Percentiles rank a stretch among this genome's conserved stretches.
These are phyloP conservation scores for Phytophthora pinifolia DNA, from an alignment of 352 stramenopile genomes.

Conservation along the genomic window DNA sequence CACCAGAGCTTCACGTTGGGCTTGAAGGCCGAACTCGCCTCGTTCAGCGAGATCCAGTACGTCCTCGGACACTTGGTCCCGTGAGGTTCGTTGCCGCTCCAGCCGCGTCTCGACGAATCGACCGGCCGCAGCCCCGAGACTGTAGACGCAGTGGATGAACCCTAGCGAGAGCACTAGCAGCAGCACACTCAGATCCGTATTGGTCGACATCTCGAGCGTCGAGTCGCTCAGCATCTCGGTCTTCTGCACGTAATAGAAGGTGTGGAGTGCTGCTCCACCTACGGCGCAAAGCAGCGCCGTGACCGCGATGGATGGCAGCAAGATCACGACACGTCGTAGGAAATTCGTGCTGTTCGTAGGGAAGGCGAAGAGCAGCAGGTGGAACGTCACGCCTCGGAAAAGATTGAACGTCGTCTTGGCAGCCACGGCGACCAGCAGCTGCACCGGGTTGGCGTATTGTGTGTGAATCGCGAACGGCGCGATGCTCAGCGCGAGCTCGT, in stretches of 20 bases:
- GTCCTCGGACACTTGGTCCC: constrained; percentile 45
- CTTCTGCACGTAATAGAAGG: constrained; percentile 64
- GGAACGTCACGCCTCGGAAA: constrained; percentile 51
- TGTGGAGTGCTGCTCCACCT: constrained; percentile 37
- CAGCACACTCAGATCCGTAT: constrained; percentile 42
- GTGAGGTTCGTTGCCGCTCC: constrained; percentile 35
- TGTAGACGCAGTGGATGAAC: constrained; percentile 45
- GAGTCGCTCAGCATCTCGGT: constrained; percentile 34
- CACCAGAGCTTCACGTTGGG: constrained; percentile 56
- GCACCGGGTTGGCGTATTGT: constrained; percentile 36
- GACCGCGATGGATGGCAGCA: constrained; percentile 41
- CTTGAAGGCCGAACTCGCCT: constrained; percentile 68
- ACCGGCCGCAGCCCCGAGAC: constrained; percentile 32
- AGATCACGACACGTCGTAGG: constrained; percentile 36
- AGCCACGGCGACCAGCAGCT: constrained; percentile 39
- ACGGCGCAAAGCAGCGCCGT: constrained; percentile 48
- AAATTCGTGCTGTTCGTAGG: constrained; percentile 46
- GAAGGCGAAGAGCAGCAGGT: constrained; percentile 59
- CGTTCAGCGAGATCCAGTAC: constrained; percentile 58
- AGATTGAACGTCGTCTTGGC: constrained; percentile 66
- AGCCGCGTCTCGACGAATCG: constrained; percentile 41
- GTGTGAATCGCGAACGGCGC: constrained; percentile 48
- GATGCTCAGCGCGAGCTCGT: constrained; percentile 37
- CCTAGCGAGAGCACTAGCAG: constrained; percentile 43
- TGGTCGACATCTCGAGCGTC: constrained; percentile 29